Evolutionary conservation across 1,284 basidiomycete genomes (phyloP), one percentile per base, ranked within the genome.

Genomic region (Cryptococcus sp.): DNA sequence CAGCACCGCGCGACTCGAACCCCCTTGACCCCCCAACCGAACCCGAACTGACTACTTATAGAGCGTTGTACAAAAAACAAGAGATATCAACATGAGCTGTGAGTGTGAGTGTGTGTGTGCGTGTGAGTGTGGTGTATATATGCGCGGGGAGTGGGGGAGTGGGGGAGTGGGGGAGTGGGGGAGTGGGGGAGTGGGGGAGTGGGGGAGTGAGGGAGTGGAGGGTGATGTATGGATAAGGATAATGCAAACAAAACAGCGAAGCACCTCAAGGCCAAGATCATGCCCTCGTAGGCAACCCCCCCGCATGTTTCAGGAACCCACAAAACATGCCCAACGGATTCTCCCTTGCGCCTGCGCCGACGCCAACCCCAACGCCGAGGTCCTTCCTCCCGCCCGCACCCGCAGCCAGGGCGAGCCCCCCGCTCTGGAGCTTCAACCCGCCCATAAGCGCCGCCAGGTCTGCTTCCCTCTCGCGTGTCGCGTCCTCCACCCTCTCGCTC

Each of bases 321-420:
- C 60, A 62, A 24, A 71, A 48, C 1, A 61, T 57, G 16, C 60
- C 62, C n/a, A 71, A 49, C 1, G 69, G 69, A 55, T 68, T 65
- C 49, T 67, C 66, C 51, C 68, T 62, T 33, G 59, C 63, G 5
- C 56, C 28, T n/a, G 42, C 33, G n/a, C 53, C 42, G 35, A 55
- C 55, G 5, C 28, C 28, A 9, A 33, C 5, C 4, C 28, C 28
- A 4, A 33, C 28, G 9, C 28, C 28, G 5, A 33, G 28, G 9
- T 33, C 28, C 28, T 33, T 33, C 53, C 60, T 38, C n/a, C 28
- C 12, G 49, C 48, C 24, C n/a, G 18, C 18, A 20, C 28, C 4
- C 28, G 28, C 28, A 4, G 28, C 52, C 55, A n/a, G n/a, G n/a
- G n/a, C n/a, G n/a, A n/a, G n/a, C n/a, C 38, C 40, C 13, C 61